phyloP scores from a whole-genome alignment of 768 basidiomycete genomes.

The Amanita pseudoporphyria region DNA sequence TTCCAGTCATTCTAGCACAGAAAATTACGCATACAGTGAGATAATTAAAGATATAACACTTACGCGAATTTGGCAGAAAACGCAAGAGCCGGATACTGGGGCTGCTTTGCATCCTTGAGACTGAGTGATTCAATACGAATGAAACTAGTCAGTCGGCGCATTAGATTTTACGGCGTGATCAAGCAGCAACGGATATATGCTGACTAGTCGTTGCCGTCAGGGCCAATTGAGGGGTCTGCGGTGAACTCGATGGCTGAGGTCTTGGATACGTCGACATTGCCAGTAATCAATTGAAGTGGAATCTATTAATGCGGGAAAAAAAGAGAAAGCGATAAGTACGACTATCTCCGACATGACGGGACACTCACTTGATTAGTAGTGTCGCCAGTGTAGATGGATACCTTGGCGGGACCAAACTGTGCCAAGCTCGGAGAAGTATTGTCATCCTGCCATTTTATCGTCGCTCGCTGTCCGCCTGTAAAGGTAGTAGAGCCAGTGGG shows the following conservation, averaged over 20 bases:
- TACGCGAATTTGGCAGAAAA: constrained; percentile 79
- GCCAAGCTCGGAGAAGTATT: constrained; percentile 35
- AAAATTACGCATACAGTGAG: neutral
- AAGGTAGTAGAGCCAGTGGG: constrained; percentile 40
- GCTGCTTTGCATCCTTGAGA: constrained; percentile 39
- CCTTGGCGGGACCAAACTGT: constrained; percentile 38
- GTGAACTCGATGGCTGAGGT: constrained; percentile 39
- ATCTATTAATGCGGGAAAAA: constrained; percentile 28
- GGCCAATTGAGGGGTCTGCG: constrained; percentile 41
- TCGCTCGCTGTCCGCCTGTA: constrained; percentile 38
- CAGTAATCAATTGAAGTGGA: constrained; percentile 39
- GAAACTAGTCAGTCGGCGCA: constrained; percentile 41
- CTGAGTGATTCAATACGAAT: constrained; percentile 60
- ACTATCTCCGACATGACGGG: neutral
- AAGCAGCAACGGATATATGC: constrained; percentile 11
- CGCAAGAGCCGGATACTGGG: constrained; percentile 51
- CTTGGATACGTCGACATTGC: constrained; percentile 42
- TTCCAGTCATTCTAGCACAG: constrained; percentile 42
- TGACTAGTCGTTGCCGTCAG: constrained; percentile 47
- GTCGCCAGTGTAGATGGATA: constrained; percentile 61
- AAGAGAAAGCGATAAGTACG: neutral
- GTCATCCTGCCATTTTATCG: constrained; percentile 54
- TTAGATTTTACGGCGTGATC: constrained; percentile 7
- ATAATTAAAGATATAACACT: constrained; percentile 15
- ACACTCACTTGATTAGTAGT: constrained; percentile 49